Evolutionary conservation across 2,329 filamentous ascomycete genomes (phyloP), one percentile per base, ranked within the genome.

Genomic region (Septoria petroselini): DNA sequence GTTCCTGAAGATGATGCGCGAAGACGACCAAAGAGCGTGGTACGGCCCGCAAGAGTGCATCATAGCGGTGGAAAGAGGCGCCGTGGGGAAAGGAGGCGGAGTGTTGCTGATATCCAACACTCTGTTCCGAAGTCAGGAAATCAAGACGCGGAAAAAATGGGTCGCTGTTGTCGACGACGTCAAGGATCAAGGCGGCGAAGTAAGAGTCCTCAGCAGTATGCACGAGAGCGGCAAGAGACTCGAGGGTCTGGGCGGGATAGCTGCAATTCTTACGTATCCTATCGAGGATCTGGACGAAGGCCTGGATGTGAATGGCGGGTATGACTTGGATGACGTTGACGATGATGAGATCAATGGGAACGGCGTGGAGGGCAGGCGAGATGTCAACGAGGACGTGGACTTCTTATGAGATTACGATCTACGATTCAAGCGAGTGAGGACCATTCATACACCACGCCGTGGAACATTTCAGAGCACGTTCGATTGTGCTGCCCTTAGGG

Each of bases 141-240:
- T 96, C 4, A 78, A 76, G 1, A 84, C 83, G 51, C 77, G 93
- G 59, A 87, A 84, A 66, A 80, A 83, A 56, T 97, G 91, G 76
- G 91, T 97, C 1, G 74, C 74, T 7, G 76, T 97, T 38, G 91
- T 97, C 3, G 91, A 97, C 67, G 84, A 84, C 55, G 91, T 97
- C n/a, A 83, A 83, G 45, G 72, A 76, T 2, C 84, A 89, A 57
- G 93, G 91, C 4, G 93, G 91, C 1, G 90, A 96, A 58, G 88
- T 89, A 1, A 77, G 88, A 46, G 81, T 97, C n/a, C 71, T 97
- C 21, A 97, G 91, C 68, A 91, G 87, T 62, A 86, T 94, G 64
- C 91, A 97, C 68, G 91, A 96, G 73, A 96, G 91, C 67, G 93
- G 93, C 1, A 85, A 86, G 72, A 77, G 90, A 52, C 71, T 98